These are phyloP conservation scores for Cladophialophora carrionii DNA, from an alignment of 2,329 filamentous ascomycete genomes.

Conservation along the genomic window DNA sequence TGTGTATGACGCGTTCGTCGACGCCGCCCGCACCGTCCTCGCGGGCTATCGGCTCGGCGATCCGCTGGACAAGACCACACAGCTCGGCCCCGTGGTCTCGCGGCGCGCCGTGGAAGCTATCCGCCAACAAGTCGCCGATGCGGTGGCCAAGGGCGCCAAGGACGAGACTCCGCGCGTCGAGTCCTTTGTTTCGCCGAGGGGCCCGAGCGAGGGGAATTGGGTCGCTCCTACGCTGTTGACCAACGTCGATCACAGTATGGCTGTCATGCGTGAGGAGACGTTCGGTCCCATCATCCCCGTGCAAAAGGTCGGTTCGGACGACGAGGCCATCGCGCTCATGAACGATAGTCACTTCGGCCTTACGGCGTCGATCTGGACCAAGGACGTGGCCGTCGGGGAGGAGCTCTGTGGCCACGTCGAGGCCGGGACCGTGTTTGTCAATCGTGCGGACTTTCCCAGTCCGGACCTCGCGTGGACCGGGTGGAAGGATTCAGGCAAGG, in stretches of 20 bases:
- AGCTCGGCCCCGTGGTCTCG: conserved; percentile 87
- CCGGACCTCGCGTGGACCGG: conserved; percentile 95
- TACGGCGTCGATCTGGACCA: conserved; percentile 97
- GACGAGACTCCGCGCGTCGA: conserved; percentile 82
- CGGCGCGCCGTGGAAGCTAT: conserved; percentile 76
- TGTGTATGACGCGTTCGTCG: conserved; percentile 80
- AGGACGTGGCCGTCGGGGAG: conserved; percentile 75
- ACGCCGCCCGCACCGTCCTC: conserved; percentile 77
- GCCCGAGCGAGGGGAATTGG: conserved; percentile 75
- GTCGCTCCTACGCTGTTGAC: conserved; percentile 83
- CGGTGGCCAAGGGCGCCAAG: conserved; percentile 78
- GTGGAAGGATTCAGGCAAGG: conserved; percentile 95
- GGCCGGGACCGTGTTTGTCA: conserved; percentile 94
- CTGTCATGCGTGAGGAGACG: conserved; percentile 89
- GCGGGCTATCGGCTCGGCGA: conserved; percentile 85
- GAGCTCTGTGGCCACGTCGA: conserved; percentile 79
- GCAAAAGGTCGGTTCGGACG: conserved; percentile 80
- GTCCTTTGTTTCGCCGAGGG: conserved; percentile 71
- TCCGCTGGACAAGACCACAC: conserved; percentile 75
- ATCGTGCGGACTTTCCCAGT: conserved; percentile 87
- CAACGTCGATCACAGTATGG: conserved; percentile 79
- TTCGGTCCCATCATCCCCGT: conserved; percentile 92
- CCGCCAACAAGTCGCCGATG: conserved; percentile 77
- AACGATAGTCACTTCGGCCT: conserved; percentile 94
- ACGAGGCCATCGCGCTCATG: conserved; percentile 82